phyloP scores from a whole-genome alignment of 768 basidiomycete species.

The Nidularia pulvinata region DNA sequence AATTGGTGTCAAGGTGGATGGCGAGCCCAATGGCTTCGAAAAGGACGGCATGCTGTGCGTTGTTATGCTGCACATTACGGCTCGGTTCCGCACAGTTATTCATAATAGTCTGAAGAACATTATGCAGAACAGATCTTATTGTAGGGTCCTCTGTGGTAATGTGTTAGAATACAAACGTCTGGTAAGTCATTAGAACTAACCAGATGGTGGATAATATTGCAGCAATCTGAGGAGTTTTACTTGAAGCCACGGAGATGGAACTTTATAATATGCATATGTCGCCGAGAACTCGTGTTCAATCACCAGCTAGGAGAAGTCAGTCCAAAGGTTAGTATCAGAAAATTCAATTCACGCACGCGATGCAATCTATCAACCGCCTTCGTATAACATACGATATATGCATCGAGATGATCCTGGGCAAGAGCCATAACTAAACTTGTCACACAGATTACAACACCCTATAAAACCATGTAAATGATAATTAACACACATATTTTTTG shows the following conservation, averaged over 20 bases:
- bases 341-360: conserved; percentile 50
- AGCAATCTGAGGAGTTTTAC: conserved; percentile 91
- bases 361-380: conserved; percentile 92
- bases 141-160: conserved; percentile 75
- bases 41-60: conserved; percentile 96
- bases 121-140: conserved; percentile 71
- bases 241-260: conserved; percentile 97
- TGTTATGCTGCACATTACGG: conserved; percentile 97
- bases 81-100: conserved; percentile 89
- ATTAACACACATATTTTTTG: neutral
- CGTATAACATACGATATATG: conserved; percentile 90
- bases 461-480: conserved; percentile 1
- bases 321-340: neutral
- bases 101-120: conserved; percentile 89
- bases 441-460: conserved; percentile 96
- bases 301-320: conserved; percentile 57
- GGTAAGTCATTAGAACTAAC: conserved; percentile 37
- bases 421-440: conserved; percentile 93
- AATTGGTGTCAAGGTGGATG: conserved; percentile 93
- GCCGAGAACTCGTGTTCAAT: conserved; percentile 88
- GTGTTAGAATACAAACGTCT: conserved; percentile 1
- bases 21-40: conserved; percentile 98
- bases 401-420: conserved; percentile 92
- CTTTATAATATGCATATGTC: conserved; percentile 96
- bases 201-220: conserved; percentile 96